Evolutionary conservation across 257 asterid genomes (phyloP).

Genomic region (Nicotiana sylvestris): DNA sequence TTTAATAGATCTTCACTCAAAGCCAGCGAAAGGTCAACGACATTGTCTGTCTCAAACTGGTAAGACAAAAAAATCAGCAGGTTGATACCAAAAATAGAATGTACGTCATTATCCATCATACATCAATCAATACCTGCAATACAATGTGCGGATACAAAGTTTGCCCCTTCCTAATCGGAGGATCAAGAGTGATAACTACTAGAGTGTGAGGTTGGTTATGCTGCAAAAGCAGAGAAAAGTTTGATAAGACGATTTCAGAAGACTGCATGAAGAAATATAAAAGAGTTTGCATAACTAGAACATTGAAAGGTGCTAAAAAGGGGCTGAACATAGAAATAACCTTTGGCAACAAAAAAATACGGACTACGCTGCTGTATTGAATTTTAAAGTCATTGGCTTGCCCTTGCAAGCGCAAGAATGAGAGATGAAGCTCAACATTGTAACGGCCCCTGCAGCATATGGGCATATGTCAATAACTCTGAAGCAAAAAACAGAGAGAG

Average conservation of each 20-base stretch:
- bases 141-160: constrained; percentile 94
- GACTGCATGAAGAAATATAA: background rate
- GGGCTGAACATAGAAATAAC: constrained; percentile 29
- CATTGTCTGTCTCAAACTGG: constrained; percentile 85
- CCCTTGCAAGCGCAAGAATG: constrained; percentile 94
- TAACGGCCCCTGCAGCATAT: constrained; percentile 77
- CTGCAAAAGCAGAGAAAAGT: constrained; percentile 42
- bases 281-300: background rate
- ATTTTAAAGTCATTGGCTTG: constrained; percentile 98
- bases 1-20: constrained; percentile 74
- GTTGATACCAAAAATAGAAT: background rate
- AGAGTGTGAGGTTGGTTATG: constrained; percentile 88
- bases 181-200: constrained; percentile 90
- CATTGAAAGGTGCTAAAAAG: background rate
- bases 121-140: constrained; percentile 63
- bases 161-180: constrained; percentile 98
- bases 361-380: constrained; percentile 94
- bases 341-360: constrained; percentile 93
- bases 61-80: background rate
- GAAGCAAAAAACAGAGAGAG: constrained; percentile 12
- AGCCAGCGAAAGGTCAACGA: constrained; percentile 54
- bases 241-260: background rate
- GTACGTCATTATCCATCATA: background rate
- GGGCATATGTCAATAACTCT: constrained; percentile 20
- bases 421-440: constrained; percentile 84